Evolutionary conservation across 352 stramenopile genomes (phyloP), one percentile per base, ranked within the genome.

Genomic region (Globisporangium apiculatum): DNA sequence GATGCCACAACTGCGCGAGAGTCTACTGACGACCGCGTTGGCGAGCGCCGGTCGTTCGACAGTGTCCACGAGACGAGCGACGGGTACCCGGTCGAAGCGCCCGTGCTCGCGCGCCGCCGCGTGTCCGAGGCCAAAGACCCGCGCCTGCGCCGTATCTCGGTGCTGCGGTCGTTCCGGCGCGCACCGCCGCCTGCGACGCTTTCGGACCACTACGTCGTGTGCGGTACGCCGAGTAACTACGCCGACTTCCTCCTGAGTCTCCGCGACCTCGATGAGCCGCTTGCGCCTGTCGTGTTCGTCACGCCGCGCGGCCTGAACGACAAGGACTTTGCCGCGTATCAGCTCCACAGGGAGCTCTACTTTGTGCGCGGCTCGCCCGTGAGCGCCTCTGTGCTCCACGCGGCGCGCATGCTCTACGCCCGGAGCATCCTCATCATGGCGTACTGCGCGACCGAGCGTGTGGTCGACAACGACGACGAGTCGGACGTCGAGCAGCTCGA

Each of bases 341-440:
- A 75, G 40, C 54, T 81, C 35, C 65, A 83, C 49, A 66, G 73
- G n/a, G 57, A 72, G 0, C 47, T 91, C 4, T 91, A 80, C 61
- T 91, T 89, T 57, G 75, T 91, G 0, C 75, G 75, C 1, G 79
- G 81, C 0, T 91, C 81, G 12, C 75, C 81, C 0, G 68, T 91
- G 7, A 86, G 66, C 49, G 83, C 85, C 67, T 62, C 73, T 8
- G 69, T 76, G 0, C 84, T 89, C 35, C 64, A 86, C 14, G 69
- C 73, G 11, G 67, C 81, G 47, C 67, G 77, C 1, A 86, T 89
- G 72, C 55, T 75, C 15, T 60, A 76, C 38, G 74, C 78, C 3
- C 74, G 72, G 18, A 87, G 79, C 37, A 87, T 91, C 48, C 67
- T 91, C 38, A 89, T 91, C 60, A 74, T 86, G 57, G 73, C 75